Conservation (phyloP, 345 rosid genomes). For the Corchorus olitorius region DNA sequence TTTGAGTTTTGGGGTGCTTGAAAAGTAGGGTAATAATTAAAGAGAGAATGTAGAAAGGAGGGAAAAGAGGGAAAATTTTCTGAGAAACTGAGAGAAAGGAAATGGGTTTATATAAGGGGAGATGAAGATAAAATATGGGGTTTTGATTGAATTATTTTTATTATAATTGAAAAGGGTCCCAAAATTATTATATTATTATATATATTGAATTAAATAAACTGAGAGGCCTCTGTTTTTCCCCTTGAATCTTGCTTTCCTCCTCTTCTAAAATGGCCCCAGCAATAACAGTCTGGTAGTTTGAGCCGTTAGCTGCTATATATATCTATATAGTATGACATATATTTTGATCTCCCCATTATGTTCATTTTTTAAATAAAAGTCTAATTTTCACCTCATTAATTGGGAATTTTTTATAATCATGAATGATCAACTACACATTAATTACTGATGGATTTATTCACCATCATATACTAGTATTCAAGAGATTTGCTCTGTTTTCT, state of each 20-base stretch:
- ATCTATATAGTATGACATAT: too few species aligned
- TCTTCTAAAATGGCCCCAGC: background rate
- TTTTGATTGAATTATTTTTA: background rate
- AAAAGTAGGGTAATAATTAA: background rate
- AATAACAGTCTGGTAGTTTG: constrained; percentile 14
- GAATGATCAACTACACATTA: too few species aligned
- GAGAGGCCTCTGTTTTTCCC: too few species aligned
- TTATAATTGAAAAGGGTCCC: constrained; percentile 6
- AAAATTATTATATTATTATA: background rate
- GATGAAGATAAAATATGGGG: background rate
- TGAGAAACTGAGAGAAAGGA: background rate
- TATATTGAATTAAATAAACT: too few species aligned
- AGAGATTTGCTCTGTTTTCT: too few species aligned
- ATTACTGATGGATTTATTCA: too few species aligned
- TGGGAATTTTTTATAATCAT: too few species aligned
- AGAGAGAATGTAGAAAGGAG: background rate
- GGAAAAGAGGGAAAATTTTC: background rate
- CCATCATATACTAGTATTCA: too few species aligned
- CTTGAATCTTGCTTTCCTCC: background rate
- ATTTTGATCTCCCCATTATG: background rate
- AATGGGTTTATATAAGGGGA: constrained; percentile 28
- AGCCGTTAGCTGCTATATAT: background rate
- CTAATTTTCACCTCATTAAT: too few species aligned
- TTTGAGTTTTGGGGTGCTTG: background rate
- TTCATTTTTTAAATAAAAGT: background rate